These are phyloP conservation scores for Cucumis hystrix DNA, from an alignment of 306 rosid species.

Conservation along the genomic window DNA sequence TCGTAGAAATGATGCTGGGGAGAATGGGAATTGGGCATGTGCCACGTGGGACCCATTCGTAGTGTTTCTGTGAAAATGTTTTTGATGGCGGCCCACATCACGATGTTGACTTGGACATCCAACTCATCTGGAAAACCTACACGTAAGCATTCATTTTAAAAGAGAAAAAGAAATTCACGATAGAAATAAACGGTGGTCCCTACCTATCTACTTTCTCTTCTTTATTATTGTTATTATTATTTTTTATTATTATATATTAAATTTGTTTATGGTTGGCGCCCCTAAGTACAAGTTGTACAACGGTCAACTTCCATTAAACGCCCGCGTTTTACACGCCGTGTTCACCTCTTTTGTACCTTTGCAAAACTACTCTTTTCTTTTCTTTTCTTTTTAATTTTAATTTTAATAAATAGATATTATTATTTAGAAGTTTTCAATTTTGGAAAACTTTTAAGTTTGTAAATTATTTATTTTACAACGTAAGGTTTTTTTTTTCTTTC, in stretches of 20 bases:
- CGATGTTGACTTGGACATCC: neutral
- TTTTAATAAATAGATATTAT: no score
- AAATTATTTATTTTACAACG: no score
- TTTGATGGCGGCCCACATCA: neutral
- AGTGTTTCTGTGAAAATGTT: neutral
- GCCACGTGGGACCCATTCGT: neutral
- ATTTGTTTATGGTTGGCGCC: neutral
- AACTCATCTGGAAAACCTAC: neutral
- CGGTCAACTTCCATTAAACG: slow-evolving; percentile 4
- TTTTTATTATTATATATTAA: no score
- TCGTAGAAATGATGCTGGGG: neutral
- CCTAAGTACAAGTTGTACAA: slow-evolving; percentile 1
- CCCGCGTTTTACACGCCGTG: slow-evolving; percentile 1
- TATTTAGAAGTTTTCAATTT: no score
- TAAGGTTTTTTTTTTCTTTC: no score
- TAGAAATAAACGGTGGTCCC: neutral
- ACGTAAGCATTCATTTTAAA: neutral
- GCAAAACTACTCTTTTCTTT: neutral
- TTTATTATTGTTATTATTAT: no score
- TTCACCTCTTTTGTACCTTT: neutral
- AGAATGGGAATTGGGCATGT: neutral
- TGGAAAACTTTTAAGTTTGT: no score
- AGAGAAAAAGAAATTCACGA: neutral
- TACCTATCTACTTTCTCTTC: neutral
- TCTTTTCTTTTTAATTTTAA: neutral